A percentile compares a stretch with the other conserved stretches of the same genome.
Evolutionary conservation across 1,284 basidiomycete genomes (phyloP).

Genomic region (Naganishia liquefaciens): DNA sequence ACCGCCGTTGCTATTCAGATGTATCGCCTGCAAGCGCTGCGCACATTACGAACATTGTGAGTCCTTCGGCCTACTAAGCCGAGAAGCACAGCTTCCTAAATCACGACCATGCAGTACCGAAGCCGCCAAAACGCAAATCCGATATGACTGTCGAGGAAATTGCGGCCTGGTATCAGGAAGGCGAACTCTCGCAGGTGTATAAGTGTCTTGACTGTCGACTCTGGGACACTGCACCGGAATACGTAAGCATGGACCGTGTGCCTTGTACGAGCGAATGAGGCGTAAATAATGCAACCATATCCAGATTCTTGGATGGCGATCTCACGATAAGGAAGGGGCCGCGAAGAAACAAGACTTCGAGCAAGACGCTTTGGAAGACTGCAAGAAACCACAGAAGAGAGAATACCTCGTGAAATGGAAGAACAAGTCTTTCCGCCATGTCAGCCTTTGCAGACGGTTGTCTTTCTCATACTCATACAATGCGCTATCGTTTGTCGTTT

Average conservation of each 20-base stretch:
- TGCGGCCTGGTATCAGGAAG: conserved; percentile 34
- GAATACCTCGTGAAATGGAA: conserved; percentile 90
- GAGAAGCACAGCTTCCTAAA: conserved; percentile 16
- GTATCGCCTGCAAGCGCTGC: conserved; percentile 73
- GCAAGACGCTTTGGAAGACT: conserved; percentile 58
- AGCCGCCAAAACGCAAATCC: conserved; percentile 53
- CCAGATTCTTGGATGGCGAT: conserved; percentile 84
- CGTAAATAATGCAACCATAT: background rate
- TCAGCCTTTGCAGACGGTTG: conserved; percentile 40
- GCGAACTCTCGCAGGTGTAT: conserved; percentile 37
- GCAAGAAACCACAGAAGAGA: conserved; percentile 67
- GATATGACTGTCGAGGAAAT: conserved; percentile 25
- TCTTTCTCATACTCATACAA: conserved; percentile 34
- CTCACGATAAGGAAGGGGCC: conserved; percentile 67
- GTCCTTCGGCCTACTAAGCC: conserved; percentile 10
- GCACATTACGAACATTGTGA: conserved; percentile 71
- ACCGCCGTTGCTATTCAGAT: conserved; percentile 67
- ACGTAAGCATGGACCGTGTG: background rate
- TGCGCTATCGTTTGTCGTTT: conserved; percentile 9
- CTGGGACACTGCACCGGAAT: conserved; percentile 21
- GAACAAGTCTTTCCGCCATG: conserved; percentile 70
- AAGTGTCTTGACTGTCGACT: conserved; percentile 15
- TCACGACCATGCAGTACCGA: conserved; percentile 51
- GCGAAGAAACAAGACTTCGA: conserved; percentile 48
- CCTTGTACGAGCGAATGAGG: background rate